phyloP scores from a whole-genome alignment of 1,284 basidiomycete genomes.

The Boletus subluridellus region DNA sequence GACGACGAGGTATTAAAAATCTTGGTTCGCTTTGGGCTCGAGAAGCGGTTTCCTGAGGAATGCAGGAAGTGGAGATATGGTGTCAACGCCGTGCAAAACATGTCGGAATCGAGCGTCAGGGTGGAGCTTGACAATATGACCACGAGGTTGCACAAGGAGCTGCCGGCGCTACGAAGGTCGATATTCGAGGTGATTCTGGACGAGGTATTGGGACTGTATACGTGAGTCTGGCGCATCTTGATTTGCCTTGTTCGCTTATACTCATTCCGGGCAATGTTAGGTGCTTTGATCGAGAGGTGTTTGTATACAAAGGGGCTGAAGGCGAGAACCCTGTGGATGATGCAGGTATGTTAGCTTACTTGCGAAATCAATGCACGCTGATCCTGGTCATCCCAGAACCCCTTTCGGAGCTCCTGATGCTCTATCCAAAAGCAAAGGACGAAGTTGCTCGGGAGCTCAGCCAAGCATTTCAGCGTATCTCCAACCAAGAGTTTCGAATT shows the following conservation, averaged over 20 bases:
- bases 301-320: not conserved
- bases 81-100: not conserved
- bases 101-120: not conserved
- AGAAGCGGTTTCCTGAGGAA: slow-evolving; percentile 21
- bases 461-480: not conserved
- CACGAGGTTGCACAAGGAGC: slow-evolving; percentile 5
- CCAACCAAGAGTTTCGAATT: slow-evolving; percentile 6
- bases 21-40: slow-evolving; percentile 33
- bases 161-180: slow-evolving; percentile 6
- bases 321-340: not conserved
- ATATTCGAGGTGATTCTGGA: slow-evolving; percentile 29
- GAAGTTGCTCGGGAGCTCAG: slow-evolving; percentile 4
- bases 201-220: slow-evolving; percentile 17
- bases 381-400: slow-evolving; percentile 10
- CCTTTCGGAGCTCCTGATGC: slow-evolving; percentile 7
- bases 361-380: not conserved
- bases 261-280: slow-evolving; percentile 5
- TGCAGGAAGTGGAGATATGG: slow-evolving; percentile 27
- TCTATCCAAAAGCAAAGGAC: slow-evolving; percentile 20
- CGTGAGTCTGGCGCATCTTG: slow-evolving; percentile 20
- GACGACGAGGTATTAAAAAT: slow-evolving; percentile 29
- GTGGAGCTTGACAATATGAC: not conserved
- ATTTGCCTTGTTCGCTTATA: not conserved
- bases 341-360: slow-evolving; percentile 10
- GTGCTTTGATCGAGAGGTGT: slow-evolving; percentile 16